Conservation (phyloP, 306 rosid species). For the Cucumis cinereus region DNA sequence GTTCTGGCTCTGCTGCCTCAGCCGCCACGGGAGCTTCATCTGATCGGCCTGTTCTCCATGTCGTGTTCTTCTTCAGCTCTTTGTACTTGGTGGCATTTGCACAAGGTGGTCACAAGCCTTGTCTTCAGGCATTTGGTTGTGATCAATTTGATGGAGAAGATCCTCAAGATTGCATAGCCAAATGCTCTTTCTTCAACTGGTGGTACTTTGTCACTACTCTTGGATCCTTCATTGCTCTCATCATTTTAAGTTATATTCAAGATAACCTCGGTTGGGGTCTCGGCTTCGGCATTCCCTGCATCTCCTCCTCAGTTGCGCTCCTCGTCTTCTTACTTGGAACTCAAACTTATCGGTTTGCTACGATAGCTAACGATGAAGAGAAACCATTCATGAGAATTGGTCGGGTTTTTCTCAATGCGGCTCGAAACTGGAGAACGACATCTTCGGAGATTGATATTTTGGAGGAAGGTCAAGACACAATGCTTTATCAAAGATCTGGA, state of each 20-base stretch:
- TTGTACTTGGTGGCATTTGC: slow-evolving; percentile 49
- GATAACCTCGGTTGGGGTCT: slow-evolving; percentile 49
- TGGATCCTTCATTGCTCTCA: slow-evolving; percentile 21
- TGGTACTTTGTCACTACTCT: slow-evolving; percentile 43
- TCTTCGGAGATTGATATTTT: not conserved
- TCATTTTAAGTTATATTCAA: slow-evolving; percentile 26
- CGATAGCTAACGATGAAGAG: not conserved
- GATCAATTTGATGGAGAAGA: slow-evolving; percentile 60
- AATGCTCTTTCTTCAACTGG: slow-evolving; percentile 77
- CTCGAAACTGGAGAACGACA: slow-evolving; percentile 15
- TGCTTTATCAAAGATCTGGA: slow-evolving; percentile 15
- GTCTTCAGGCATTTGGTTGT: slow-evolving; percentile 69
- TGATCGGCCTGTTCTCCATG: slow-evolving; percentile 16
- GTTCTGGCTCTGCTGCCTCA: not conserved
- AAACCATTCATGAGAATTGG: slow-evolving; percentile 31
- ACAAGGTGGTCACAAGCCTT: slow-evolving; percentile 73
- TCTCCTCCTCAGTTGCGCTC: slow-evolving; percentile 23
- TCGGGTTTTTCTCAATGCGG: slow-evolving; percentile 25
- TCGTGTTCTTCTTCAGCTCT: slow-evolving; percentile 37
- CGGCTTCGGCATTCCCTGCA: slow-evolving; percentile 53
- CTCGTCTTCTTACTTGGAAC: slow-evolving; percentile 45
- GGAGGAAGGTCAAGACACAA: slow-evolving; percentile 21
- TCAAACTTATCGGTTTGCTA: slow-evolving; percentile 23
- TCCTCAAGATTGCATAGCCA: slow-evolving; percentile 41
- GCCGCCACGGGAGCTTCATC: slow-evolving; percentile 11